Evolutionary conservation across 2,329 filamentous ascomycete species (phyloP).

Genomic region (Zymoseptoria pseudotritici): DNA sequence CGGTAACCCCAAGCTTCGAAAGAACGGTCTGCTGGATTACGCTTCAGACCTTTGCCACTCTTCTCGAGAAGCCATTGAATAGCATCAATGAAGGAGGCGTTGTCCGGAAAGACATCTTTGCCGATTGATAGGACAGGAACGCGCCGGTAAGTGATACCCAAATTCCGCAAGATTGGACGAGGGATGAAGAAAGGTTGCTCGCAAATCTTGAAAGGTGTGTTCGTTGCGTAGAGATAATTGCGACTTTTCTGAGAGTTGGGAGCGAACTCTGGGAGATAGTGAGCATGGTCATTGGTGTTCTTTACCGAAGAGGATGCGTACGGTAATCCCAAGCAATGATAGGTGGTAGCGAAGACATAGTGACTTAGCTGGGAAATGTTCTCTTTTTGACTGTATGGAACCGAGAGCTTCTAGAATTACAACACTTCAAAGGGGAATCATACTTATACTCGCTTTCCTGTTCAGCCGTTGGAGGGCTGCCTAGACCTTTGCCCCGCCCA

Average conservation of each 20-base stretch:
- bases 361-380: neutral
- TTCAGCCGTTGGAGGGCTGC: neutral
- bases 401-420: neutral
- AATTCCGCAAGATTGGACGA: slow-evolving; percentile 15
- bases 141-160: slow-evolving; percentile 22
- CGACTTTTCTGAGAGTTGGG: slow-evolving; percentile 19
- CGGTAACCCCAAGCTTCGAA: slow-evolving; percentile 19
- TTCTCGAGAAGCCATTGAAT: slow-evolving; percentile 9
- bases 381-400: neutral
- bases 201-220: slow-evolving; percentile 20
- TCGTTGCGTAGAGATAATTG: slow-evolving; percentile 15
- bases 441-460: neutral
- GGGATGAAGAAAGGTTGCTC: slow-evolving; percentile 22
- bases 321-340: slow-evolving; percentile 10
- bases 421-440: neutral
- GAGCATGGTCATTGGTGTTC: neutral
- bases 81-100: slow-evolving; percentile 14
- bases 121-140: slow-evolving; percentile 22
- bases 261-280: slow-evolving; percentile 9
- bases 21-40: slow-evolving; percentile 5
- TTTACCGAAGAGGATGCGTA: neutral
- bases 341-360: slow-evolving; percentile 5
- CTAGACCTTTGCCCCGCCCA: neutral
- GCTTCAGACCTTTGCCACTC: slow-evolving; percentile 12
- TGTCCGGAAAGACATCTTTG: slow-evolving; percentile 23